Evolutionary conservation across 768 basidiomycete genomes (phyloP), one percentile per base, ranked within the genome.

Genomic region (Psilocybe cyanescens): DNA sequence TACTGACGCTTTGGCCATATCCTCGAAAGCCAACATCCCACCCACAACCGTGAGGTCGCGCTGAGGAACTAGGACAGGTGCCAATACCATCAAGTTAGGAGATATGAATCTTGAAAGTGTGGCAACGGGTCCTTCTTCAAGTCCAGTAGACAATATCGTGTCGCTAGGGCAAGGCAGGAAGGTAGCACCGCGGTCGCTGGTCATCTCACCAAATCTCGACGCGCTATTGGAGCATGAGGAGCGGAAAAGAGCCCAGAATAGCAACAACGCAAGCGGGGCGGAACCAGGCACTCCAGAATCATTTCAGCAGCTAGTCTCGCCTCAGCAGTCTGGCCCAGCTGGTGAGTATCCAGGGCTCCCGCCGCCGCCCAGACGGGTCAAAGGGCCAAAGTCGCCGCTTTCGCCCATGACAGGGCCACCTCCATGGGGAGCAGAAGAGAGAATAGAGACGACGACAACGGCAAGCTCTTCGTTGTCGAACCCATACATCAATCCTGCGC

Each of bases 151-250:
- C 35, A 47, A 55, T 53, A 19, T 61, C n/a, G 48, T 37, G 51
- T 61, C 46, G 47, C 37, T 44, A 62, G 47, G 56, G 48, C 41
- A 58, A 39, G 53, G 49, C 14, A 51, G 30, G 51, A 63, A 58
- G 49, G 52, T 44, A 12, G 28, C 59, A 39, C 68, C 71, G 50
- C 70, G 58, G 45, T 72, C 78, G 0, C 70, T 87, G 49, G 73
- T 79, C 9, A 88, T 87, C 55, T 87, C 85, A 2, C 82, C 86
- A 0, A 80, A 88, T 65, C 79, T 87, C 49, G 83, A 87, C 62
- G 86, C 86, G 28, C 66, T 88, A 7, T 75, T 88, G 55, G 81
- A 86, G 67, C 82, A 86, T 61, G 86, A 86, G 53, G 83, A 86
- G 54, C 78, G 76, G 54, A 74, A 74, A n/a, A 79, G 83, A 57